Evolutionary conservation across 257 asterid species (phyloP), one percentile per base, ranked within the genome.

Genomic region (Nyctanthes arbortristis): DNA sequence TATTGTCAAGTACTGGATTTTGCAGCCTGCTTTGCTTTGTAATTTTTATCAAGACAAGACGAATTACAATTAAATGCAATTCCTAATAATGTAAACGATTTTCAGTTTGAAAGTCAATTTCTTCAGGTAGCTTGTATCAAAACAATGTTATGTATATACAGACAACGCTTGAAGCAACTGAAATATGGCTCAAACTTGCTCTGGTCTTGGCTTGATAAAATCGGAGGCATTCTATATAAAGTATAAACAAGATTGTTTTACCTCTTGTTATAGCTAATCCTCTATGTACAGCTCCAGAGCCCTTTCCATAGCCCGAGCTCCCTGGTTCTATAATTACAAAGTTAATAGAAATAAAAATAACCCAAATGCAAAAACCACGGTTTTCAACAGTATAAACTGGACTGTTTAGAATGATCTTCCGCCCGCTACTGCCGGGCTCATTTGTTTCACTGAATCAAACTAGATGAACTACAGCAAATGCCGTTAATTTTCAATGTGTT

Each of bases 381-480:
- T n/a, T n/a, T n/a, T n/a, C n/a, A n/a, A n/a, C n/a, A n/a, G n/a
- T n/a, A 37, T 29, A 29, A 28, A 33, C 20, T 61, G 18, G 58
- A 49, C 8, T 75, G 49, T 45, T 32, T 28, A 0, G 35, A 33
- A 27, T 14, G 65, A 43, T 40, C 20, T 43, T 27, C 9, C 33
- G 4, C 13, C n/a, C 2, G 30, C 18, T 45, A 14, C 68, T 64
- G 14, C 18, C 31, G 55, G 31, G 60, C 64, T 68, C 78, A 28
- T 64, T 57, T 66, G 68, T 63, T 71, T 52, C 75, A 70, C 74
- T 37, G 18, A 47, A 43, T 54, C 4, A 14, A 66, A 27, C 5
- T 13, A 31, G 34, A 31, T 4, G n/a, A 32, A 25, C 1, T 22
- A 33, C 3, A 35, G 4, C 34, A 7, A 13, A 39, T 39, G 13